Conservation (phyloP, 495 filamentous ascomycete genomes). For the Penicillium riverlandense region DNA sequence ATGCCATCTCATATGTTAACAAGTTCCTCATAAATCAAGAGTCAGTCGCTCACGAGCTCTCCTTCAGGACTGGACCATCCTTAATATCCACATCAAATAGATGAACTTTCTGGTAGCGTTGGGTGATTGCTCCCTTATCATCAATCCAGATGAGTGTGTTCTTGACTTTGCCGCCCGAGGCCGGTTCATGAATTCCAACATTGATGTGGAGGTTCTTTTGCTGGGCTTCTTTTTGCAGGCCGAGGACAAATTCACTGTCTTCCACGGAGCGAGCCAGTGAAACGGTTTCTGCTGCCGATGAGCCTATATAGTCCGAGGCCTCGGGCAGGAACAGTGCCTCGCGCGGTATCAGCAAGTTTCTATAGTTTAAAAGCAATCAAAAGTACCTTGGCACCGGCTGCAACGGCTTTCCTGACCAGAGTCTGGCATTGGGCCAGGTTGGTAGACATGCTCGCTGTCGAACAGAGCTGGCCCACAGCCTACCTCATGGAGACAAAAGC, state of each 20-base stretch:
- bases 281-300: constrained; percentile 56
- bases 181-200: constrained; percentile 82
- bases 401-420: constrained; percentile 64
- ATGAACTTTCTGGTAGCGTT: constrained; percentile 72
- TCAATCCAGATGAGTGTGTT: constrained; percentile 68
- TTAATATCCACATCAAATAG: constrained; percentile 68
- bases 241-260: constrained; percentile 58
- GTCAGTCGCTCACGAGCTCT: constrained; percentile 42
- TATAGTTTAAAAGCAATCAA: neutral
- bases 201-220: constrained; percentile 61
- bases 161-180: constrained; percentile 47
- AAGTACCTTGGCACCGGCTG: constrained; percentile 66
- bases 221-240: constrained; percentile 60
- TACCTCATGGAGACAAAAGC: constrained; percentile 21
- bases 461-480: constrained; percentile 86
- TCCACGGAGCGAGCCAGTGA: constrained; percentile 54
- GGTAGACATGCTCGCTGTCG: constrained; percentile 67
- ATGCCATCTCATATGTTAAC: neutral
- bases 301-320: constrained; percentile 81
- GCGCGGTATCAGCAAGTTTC: constrained; percentile 1
- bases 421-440: constrained; percentile 70
- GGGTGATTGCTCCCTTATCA: constrained; percentile 50
- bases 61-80: constrained; percentile 53
- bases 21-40: neutral
- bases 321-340: constrained; percentile 88